Evolutionary conservation across 116 monocot species (phyloP).

Genomic region (Cymodocea nodosa): DNA sequence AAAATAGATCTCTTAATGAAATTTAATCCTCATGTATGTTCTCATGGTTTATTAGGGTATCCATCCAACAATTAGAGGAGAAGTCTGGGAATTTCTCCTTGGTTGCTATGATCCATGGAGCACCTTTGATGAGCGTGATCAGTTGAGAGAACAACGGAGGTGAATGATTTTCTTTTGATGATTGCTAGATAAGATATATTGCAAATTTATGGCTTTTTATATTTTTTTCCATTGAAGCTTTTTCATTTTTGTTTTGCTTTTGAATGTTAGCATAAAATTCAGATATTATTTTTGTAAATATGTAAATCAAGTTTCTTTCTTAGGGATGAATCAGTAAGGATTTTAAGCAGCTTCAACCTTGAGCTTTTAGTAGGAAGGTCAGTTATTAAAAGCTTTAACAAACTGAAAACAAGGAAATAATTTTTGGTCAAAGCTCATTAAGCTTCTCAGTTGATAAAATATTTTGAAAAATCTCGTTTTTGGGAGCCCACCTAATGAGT

Average conservation of each 20-base stretch:
- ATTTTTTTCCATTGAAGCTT: not conserved
- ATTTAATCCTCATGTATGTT: not conserved
- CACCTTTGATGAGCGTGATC: constrained; percentile 76
- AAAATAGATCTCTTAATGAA: no score
- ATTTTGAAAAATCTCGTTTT: no score
- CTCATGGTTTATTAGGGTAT: constrained; percentile 41
- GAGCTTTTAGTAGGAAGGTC: no score
- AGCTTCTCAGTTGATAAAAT: no score
- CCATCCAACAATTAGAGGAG: constrained; percentile 92
- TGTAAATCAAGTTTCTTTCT: no score
- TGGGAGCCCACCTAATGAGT: no score
- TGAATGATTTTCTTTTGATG: constrained; percentile 8
- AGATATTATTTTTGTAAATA: no score
- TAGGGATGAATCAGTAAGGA: no score
- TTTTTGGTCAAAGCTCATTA: no score
- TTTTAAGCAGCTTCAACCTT: no score
- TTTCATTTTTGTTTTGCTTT: not conserved
- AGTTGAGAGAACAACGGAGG: constrained; percentile 66
- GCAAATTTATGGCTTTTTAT: not conserved
- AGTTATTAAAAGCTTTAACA: no score
- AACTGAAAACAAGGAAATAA: no score
- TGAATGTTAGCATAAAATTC: not conserved
- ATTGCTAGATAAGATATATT: not conserved
- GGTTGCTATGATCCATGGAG: constrained; percentile 89
- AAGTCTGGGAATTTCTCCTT: constrained; percentile 96